Conservation (phyloP, 2,329 filamentous ascomycete genomes). For the Neofusicoccum laricinum region DNA sequence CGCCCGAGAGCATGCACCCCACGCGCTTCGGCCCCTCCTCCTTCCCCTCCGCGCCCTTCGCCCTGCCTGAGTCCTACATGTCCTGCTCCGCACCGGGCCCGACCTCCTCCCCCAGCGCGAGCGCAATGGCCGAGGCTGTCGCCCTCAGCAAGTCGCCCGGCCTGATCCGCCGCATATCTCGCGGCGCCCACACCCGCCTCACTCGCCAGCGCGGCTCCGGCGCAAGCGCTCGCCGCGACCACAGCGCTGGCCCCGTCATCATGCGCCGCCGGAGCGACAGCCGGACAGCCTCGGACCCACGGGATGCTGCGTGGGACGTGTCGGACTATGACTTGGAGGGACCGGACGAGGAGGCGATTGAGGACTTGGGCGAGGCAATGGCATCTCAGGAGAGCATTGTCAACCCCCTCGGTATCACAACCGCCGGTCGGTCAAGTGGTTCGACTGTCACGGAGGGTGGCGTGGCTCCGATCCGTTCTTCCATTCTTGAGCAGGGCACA, state of each 20-base stretch:
- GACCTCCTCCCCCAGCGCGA: slow-evolving; percentile 56
- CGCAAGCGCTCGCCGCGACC: slow-evolving; percentile 70
- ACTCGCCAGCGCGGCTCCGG: slow-evolving; percentile 70
- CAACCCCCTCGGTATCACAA: slow-evolving; percentile 42
- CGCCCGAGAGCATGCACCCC: slow-evolving; percentile 61
- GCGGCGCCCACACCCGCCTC: slow-evolving; percentile 69
- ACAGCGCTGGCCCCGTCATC: slow-evolving; percentile 85
- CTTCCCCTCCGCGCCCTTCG: slow-evolving; percentile 55
- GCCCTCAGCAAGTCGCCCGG: slow-evolving; percentile 58
- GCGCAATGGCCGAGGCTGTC: slow-evolving; percentile 62
- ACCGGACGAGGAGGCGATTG: slow-evolving; percentile 48
- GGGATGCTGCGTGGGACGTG: slow-evolving; percentile 41
- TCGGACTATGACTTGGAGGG: slow-evolving; percentile 54
- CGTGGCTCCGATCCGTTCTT: slow-evolving; percentile 71
- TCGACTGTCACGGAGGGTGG: slow-evolving; percentile 37
- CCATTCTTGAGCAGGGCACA: slow-evolving; percentile 74
- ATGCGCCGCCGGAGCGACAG: slow-evolving; percentile 87
- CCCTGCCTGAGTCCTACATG: slow-evolving; percentile 71
- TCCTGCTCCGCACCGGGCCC: slow-evolving; percentile 44
- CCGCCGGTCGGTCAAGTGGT: slow-evolving; percentile 22
- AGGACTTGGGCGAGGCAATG: slow-evolving; percentile 38
- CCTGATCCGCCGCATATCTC: slow-evolving; percentile 82
- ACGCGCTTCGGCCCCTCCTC: slow-evolving; percentile 52
- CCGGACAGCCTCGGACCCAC: slow-evolving; percentile 61
- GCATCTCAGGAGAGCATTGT: slow-evolving; percentile 27